Percentiles rank a stretch among this genome's conserved stretches.
These are phyloP conservation scores for Ustilago esculenta DNA, from an alignment of 1,284 basidiomycete species.

Conservation along the genomic window DNA sequence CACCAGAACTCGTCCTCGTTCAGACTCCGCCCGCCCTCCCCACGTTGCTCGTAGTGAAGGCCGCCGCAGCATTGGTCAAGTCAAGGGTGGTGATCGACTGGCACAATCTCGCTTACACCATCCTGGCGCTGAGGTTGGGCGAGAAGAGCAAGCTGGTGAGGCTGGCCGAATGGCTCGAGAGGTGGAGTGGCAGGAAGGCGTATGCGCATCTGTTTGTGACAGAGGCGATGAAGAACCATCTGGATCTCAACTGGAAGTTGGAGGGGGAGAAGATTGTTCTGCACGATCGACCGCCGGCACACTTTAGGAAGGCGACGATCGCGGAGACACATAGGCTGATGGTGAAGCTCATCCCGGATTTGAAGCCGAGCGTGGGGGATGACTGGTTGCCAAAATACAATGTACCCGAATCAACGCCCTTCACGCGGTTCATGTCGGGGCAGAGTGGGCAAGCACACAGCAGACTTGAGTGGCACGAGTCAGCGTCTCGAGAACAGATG, in stretches of 20 bases:
- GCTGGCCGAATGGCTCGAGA: constrained; percentile 68
- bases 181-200: constrained; percentile 70
- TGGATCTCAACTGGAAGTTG: constrained; percentile 78
- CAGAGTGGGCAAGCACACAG: neutral
- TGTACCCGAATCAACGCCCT: constrained; percentile 32
- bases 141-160: constrained; percentile 76
- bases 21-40: constrained; percentile 98
- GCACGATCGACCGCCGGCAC: constrained; percentile 46
- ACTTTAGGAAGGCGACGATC: constrained; percentile 16
- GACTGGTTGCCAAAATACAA: constrained; percentile 30
- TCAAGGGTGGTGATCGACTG: constrained; percentile 95
- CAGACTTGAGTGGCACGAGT: too few species aligned
- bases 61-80: constrained; percentile 75
- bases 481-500: too few species aligned
- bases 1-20: constrained; percentile 87
- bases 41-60: constrained; percentile 84
- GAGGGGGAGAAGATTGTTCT: constrained; percentile 71
- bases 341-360: constrained; percentile 16
- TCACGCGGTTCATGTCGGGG: constrained; percentile 12
- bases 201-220: constrained; percentile 95
- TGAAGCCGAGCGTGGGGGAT: constrained; percentile 24
- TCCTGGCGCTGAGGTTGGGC: constrained; percentile 84
- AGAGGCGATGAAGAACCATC: constrained; percentile 79
- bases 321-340: constrained; percentile 44
- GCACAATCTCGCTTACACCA: constrained; percentile 97